phyloP scores from a whole-genome alignment of 2,329 filamentous ascomycete species.

The Colletotrichum abscissum region DNA sequence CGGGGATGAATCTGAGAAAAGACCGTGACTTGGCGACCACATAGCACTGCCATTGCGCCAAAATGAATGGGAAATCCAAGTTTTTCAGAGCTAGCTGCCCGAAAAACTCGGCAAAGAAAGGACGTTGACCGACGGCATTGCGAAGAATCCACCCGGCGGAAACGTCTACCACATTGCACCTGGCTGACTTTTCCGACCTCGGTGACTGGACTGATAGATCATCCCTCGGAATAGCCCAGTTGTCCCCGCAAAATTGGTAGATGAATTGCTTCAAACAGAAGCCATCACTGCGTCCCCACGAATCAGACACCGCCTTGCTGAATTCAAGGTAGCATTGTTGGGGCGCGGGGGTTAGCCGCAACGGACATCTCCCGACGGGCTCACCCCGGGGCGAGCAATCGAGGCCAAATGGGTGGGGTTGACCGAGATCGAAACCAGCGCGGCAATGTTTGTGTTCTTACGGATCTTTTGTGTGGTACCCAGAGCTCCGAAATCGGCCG shows the following conservation, averaged over 20 bases:
- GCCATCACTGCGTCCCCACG: neutral
- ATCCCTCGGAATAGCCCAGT: neutral
- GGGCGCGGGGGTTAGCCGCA: neutral
- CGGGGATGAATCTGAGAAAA: neutral
- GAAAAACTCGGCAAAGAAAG: neutral
- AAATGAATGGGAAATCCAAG: neutral
- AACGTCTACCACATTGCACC: neutral
- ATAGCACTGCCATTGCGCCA: neutral
- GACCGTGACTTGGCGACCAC: no score
- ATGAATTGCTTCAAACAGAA: neutral
- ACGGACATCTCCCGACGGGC: conserved; percentile 16
- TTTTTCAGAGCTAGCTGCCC: neutral
- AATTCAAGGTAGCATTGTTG: neutral
- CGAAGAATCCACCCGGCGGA: neutral
- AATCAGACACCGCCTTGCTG: neutral
- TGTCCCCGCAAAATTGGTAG: neutral
- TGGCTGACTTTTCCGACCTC: conserved; percentile 21
- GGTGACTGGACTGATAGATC: conserved; percentile 18
- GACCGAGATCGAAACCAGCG: neutral
- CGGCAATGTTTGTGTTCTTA: neutral
- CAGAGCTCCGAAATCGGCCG: conserved; percentile 30
- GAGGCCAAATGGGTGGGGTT: neutral
- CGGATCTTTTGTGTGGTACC: neutral
- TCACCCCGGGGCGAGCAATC: neutral
- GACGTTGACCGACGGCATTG: neutral